Evolutionary conservation across 208 protist genomes (phyloP), one percentile per base, ranked within the genome.

Genomic region (Trypanosoma vivax): DNA sequence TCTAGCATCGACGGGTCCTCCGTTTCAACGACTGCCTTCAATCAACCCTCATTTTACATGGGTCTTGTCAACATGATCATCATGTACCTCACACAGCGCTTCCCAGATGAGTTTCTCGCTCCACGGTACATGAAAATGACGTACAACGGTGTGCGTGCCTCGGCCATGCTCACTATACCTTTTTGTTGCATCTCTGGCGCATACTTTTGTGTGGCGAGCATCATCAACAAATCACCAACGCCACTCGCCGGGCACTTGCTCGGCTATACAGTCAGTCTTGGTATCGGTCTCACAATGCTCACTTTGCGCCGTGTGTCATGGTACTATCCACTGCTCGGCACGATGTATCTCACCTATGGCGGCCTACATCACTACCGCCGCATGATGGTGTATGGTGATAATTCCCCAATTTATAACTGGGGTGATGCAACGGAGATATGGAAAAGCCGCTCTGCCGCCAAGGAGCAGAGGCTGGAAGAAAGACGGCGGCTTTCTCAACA

Each of bases 361-460:
- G 76, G 81, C 6, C 70, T 92, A 29, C 85, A 92, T 51, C 85
- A 92, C 69, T 92, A 92, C 69, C 54, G 81, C 7, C 72, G 79
- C 23, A 79, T 92, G 76, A 92, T 88, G 85, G 56, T 92, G 47
- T 81, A 83, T 65, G 77, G 80, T 25, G 80, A 89, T 59, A 89
- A 92, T 65, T 80, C 85, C 6, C 85, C 85, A 0, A 68, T 92
- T 9, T 88, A 86, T 48, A 77, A 87, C 53, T 87, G 76, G 78
- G 73, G 73, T 3, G 85, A 92, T 57, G 72, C 82, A 51, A 65
- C 53, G 4, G 85, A 65, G 47, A 62, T 73, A 60, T 57, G 49
- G 54, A 86, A 34, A 64, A 50, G 69, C 19, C 5, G 73, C 54
- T 39, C 63, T 37, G 60, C 50, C 34, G 49, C 48, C n/a, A 59